Evolutionary conservation across 163 green algal genomes (phyloP), one percentile per base, ranked within the genome.

Genomic region (Prototheca cutis): DNA sequence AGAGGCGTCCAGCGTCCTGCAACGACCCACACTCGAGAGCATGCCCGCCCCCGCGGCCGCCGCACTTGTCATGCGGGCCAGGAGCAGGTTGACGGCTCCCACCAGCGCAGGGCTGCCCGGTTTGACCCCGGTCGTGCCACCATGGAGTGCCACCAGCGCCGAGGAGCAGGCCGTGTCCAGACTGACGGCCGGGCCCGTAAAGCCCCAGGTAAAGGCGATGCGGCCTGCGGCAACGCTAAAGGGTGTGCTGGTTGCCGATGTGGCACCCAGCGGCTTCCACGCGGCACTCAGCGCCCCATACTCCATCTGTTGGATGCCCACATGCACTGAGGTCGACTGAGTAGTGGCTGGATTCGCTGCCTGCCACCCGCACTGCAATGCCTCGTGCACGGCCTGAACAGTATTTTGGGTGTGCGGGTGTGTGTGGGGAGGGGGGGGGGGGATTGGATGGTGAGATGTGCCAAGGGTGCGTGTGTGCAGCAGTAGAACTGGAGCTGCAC

Each of bases 101-200:
- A 57, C 61, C 33, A 78, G 15, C 1, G 47, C 59, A 3, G 33
- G 30, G 33, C 49, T 55, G 0, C 59, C 32, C 2, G 23, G 6
- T 18, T 49, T 18, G 47, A 87, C 48, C 17, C 53, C 69, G 0
- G 30, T 19, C 42, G 76, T 28, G 2, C 73, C 78, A 25, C 84
- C 45, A 48, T 90, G 72, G 36, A 61, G 32, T 2, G 82, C 85
- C 40, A 93, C 81, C 30, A 95, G 62, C 0, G 79, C 86, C 1
- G 70, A 83, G 18, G 71, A 87, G 65, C 87, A 94, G 13, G 87
- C 87, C 0, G 87, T 95, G 74, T 96, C 89, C 23, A 91, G 80
- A 10, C 63, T 73, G 21, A 90, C 55, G 34, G 78, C 79, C 13
- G 84, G 76, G 13, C 89, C 87, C 19, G 31, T 53, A 24, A 74